A percentile compares a stretch with the other conserved stretches of the same genome.
phyloP scores from a whole-genome alignment of 495 filamentous ascomycete genomes.

The Parmelia sp. region DNA sequence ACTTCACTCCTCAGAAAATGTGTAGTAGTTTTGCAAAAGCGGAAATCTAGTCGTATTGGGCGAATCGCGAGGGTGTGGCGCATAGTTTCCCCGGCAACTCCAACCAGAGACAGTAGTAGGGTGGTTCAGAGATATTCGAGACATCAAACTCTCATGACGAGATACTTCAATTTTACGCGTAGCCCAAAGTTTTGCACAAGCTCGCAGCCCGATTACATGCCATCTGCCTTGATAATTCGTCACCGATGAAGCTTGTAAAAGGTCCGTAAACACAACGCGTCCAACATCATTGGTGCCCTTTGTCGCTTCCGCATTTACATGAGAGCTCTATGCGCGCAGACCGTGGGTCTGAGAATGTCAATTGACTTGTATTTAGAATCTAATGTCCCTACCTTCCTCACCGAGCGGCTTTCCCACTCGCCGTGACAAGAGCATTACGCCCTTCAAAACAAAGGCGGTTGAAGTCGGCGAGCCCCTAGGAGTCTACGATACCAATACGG shows the following conservation, averaged over 20 bases:
- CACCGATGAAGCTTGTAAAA: constrained; percentile 10
- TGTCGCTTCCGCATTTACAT: neutral
- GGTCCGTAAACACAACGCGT: constrained; percentile 13
- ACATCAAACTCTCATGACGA: neutral
- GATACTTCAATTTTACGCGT: neutral
- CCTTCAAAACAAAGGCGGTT: constrained; percentile 34
- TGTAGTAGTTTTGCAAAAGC: neutral
- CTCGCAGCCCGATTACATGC: neutral
- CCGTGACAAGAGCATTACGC: constrained; percentile 36
- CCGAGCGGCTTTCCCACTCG: constrained; percentile 39
- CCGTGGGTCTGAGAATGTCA: constrained; percentile 17
- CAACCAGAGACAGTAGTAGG: neutral
- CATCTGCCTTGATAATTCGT: neutral
- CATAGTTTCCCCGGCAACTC: neutral
- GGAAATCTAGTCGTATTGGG: neutral
- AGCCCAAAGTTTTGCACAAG: neutral
- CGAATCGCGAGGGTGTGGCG: neutral
- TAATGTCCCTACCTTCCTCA: constrained; percentile 44
- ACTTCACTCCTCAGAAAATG: too few relatives aligned
- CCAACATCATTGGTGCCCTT: neutral
- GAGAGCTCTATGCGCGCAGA: neutral
- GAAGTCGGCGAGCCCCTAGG: constrained; percentile 49
- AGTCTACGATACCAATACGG: constrained; percentile 52
- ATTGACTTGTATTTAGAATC: constrained; percentile 27
- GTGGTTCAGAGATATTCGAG: neutral